phyloP scores from a whole-genome alignment of 768 basidiomycete species.

The Pholiota conissans region DNA sequence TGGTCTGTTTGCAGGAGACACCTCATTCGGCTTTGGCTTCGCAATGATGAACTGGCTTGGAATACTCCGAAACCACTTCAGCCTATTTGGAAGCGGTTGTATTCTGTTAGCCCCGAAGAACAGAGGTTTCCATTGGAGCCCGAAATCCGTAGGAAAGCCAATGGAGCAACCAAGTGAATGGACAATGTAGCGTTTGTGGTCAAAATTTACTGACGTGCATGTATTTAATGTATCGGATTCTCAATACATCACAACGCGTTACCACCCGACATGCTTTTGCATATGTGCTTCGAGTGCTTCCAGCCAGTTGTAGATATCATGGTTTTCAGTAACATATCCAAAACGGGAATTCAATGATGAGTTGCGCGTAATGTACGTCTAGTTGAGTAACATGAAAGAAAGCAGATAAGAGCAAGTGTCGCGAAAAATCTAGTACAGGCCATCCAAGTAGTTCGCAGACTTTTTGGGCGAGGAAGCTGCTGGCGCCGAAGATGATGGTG shows the following conservation, averaged over 20 bases:
- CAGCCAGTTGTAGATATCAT: no score
- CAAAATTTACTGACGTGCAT: no score
- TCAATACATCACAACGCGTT: no score
- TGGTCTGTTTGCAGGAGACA: slow-evolving; percentile 32
- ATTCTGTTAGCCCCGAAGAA: slow-evolving; percentile 38
- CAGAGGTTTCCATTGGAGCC: slow-evolving; percentile 46
- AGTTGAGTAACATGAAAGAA: neutral
- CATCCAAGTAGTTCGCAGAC: slow-evolving; percentile 29
- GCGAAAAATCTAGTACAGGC: slow-evolving; percentile 31
- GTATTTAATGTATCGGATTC: no score
- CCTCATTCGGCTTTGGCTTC: slow-evolving; percentile 44
- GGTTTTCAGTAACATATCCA: no score
- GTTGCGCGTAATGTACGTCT: slow-evolving; percentile 6
- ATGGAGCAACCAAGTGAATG: slow-evolving; percentile 29
- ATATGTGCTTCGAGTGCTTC: no score
- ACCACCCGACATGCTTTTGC: no score
- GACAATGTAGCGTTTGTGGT: no score
- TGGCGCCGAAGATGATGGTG: slow-evolving; percentile 12
- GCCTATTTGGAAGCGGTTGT: slow-evolving; percentile 37
- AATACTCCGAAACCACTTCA: slow-evolving; percentile 38
- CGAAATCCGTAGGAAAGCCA: slow-evolving; percentile 39
- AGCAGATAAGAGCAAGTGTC: neutral
- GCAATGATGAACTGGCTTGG: slow-evolving; percentile 49
- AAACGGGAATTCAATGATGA: neutral
- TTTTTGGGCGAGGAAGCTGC: slow-evolving; percentile 19